Percentiles rank a stretch among this genome's conserved stretches.
Evolutionary conservation across 2,329 filamentous ascomycete genomes (phyloP).

Genomic region (Xylaria polymorpha): DNA sequence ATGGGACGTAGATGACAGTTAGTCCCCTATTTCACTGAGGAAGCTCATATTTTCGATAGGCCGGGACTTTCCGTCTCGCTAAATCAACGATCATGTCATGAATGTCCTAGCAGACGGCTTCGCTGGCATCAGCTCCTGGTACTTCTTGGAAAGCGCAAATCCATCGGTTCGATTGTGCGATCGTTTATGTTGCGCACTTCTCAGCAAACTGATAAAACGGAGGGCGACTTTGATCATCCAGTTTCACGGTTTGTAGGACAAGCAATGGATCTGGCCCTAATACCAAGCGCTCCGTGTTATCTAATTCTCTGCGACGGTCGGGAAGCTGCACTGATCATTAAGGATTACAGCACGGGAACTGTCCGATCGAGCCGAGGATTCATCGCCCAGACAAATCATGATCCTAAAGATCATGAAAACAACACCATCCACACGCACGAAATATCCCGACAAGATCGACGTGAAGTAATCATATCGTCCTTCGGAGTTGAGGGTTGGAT

Average conservation of each 20-base stretch:
- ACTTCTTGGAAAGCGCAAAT: conserved; percentile 63
- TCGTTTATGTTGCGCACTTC: conserved; percentile 38
- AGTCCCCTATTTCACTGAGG: neutral
- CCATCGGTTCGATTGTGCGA: conserved; percentile 65
- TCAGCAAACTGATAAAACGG: neutral
- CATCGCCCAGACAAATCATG: conserved; percentile 67
- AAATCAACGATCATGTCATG: conserved; percentile 63
- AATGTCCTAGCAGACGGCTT: conserved; percentile 54
- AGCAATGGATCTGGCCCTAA: conserved; percentile 49
- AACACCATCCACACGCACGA: conserved; percentile 16
- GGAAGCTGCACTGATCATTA: conserved; percentile 63
- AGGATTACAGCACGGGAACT: conserved; percentile 61
- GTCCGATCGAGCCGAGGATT: conserved; percentile 61
- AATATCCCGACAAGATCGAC: conserved; percentile 15
- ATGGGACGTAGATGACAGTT: neutral
- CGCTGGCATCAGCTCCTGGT: conserved; percentile 64
- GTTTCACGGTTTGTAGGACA: conserved; percentile 32
- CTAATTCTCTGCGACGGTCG: conserved; percentile 64
- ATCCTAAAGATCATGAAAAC: conserved; percentile 52
- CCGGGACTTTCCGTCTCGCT: conserved; percentile 59
- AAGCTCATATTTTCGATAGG: conserved; percentile 41
- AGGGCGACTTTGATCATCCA: neutral
- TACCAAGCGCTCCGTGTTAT: conserved; percentile 66
- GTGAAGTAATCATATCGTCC: conserved; percentile 29
- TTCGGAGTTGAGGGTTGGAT: conserved; percentile 45